Evolutionary conservation across 192 early-diverging fungal species (phyloP).

Genomic region (Backusella morwellensis): DNA sequence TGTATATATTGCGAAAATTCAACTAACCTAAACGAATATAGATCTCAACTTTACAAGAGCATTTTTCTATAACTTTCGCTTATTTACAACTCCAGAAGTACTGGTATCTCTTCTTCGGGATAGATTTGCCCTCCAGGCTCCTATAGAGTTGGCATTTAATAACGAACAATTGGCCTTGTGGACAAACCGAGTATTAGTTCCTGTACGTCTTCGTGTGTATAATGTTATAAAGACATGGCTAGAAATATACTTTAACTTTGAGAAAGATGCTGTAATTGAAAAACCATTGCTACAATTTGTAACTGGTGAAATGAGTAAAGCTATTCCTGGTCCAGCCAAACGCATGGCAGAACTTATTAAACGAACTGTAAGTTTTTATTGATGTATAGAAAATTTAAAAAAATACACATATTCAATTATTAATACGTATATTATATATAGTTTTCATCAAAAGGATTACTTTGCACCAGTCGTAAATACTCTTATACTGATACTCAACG

Average conservation of each 20-base stretch:
- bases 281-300: slow-evolving; percentile 65
- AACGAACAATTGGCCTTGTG: slow-evolving; percentile 52
- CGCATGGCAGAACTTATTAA: slow-evolving; percentile 75
- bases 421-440: neutral
- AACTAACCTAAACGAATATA: neutral
- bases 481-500: slow-evolving; percentile 11
- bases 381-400: neutral
- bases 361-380: slow-evolving; percentile 45
- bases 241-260: slow-evolving; percentile 58
- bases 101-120: slow-evolving; percentile 57
- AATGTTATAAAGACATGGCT: slow-evolving; percentile 77
- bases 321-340: slow-evolving; percentile 61
- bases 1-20: neutral
- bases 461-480: neutral
- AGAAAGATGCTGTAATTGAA: slow-evolving; percentile 64
- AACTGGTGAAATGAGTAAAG: slow-evolving; percentile 63
- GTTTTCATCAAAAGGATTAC: neutral
- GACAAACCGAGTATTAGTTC: slow-evolving; percentile 54
- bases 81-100: slow-evolving; percentile 63
- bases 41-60: slow-evolving; percentile 45
- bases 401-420: neutral
- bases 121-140: slow-evolving; percentile 55
- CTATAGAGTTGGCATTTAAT: slow-evolving; percentile 40
- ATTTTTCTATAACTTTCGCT: slow-evolving; percentile 79
- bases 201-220: slow-evolving; percentile 69